Conservation (phyloP, 208 protist species). For the Leishmania guyanensis region DNA sequence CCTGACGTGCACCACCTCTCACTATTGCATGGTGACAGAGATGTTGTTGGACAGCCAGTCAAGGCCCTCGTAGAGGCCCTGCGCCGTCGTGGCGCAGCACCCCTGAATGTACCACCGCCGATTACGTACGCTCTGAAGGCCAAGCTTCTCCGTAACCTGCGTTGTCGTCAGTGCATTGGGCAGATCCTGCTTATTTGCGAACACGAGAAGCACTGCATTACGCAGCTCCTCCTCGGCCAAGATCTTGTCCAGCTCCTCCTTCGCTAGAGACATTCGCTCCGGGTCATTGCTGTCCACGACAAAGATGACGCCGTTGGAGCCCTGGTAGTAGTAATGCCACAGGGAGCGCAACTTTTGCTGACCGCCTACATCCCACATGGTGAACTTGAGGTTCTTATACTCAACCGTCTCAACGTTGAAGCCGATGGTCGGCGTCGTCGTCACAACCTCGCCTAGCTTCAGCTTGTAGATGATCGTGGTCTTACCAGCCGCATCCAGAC, state of each 20-base stretch:
- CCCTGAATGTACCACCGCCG: slow-evolving; percentile 95
- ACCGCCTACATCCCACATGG: slow-evolving; percentile 96
- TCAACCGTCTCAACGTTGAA: slow-evolving; percentile 98
- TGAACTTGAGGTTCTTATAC: slow-evolving; percentile 98
- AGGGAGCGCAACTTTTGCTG: slow-evolving; percentile 96
- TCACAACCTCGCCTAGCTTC: slow-evolving; percentile 96
- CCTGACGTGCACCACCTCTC: background rate
- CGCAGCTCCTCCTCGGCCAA: slow-evolving; percentile 97
- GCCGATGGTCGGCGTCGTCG: slow-evolving; percentile 97
- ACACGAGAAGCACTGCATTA: slow-evolving; percentile 96
- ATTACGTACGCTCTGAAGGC: slow-evolving; percentile 92
- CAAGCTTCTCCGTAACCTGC: slow-evolving; percentile 97
- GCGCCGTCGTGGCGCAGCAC: slow-evolving; percentile 91
- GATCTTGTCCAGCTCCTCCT: slow-evolving; percentile 96
- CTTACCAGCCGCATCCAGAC: slow-evolving; percentile 98
- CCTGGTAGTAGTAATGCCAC: slow-evolving; percentile 97
- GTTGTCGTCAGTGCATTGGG: slow-evolving; percentile 97
- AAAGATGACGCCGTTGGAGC: slow-evolving; percentile 97
- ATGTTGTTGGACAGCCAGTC: slow-evolving; percentile 91
- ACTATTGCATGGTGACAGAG: slow-evolving; percentile 12
- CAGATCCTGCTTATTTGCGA: slow-evolving; percentile 99
- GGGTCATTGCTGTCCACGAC: slow-evolving; percentile 97
- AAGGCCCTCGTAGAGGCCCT: slow-evolving; percentile 93
- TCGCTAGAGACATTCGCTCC: slow-evolving; percentile 90
- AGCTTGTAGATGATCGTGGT: slow-evolving; percentile 98